phyloP scores from a whole-genome alignment of 2,329 filamentous ascomycete species.

The Fusarium musae region DNA sequence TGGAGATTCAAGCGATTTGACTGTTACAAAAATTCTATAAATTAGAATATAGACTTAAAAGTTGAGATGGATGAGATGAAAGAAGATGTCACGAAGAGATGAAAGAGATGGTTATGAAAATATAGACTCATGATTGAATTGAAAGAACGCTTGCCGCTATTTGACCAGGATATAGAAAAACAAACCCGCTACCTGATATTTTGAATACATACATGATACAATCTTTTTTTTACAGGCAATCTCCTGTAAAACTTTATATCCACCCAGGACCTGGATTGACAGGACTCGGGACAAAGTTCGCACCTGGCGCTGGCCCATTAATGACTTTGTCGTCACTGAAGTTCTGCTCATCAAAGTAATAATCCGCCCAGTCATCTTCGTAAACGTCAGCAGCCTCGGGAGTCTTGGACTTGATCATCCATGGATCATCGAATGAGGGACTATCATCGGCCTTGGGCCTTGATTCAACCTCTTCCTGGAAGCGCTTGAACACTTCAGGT shows the following conservation, averaged over 20 bases:
- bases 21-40: conserved; percentile 62
- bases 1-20: conserved; percentile 58
- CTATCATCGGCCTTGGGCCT: conserved; percentile 3
- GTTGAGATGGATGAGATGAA: conserved; percentile 23
- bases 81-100: conserved; percentile 31
- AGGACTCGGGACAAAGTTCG: conserved; percentile 34
- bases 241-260: conserved; percentile 28
- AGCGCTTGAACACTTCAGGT: conserved; percentile 36
- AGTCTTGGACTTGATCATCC: conserved; percentile 9
- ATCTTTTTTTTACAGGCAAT: conserved; percentile 2
- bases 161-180: conserved; percentile 24
- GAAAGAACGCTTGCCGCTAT: conserved; percentile 27
- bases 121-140: conserved; percentile 29
- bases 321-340: conserved; percentile 18
- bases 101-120: conserved; percentile 31
- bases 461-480: conserved; percentile 25
- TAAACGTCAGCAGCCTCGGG: conserved; percentile 33
- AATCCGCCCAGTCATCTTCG: conserved; percentile 47
- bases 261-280: conserved; percentile 39
- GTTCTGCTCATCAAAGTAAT: conserved; percentile 47
- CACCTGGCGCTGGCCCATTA: conserved; percentile 6
- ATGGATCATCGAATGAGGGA: conserved; percentile 28
- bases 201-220: conserved; percentile 16
- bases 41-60: conserved; percentile 15
- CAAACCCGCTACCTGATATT: conserved; percentile 23